These are phyloP conservation scores for Ophiostoma sp. DNA, from an alignment of 2,329 filamentous ascomycete species.

Conservation along the genomic window DNA sequence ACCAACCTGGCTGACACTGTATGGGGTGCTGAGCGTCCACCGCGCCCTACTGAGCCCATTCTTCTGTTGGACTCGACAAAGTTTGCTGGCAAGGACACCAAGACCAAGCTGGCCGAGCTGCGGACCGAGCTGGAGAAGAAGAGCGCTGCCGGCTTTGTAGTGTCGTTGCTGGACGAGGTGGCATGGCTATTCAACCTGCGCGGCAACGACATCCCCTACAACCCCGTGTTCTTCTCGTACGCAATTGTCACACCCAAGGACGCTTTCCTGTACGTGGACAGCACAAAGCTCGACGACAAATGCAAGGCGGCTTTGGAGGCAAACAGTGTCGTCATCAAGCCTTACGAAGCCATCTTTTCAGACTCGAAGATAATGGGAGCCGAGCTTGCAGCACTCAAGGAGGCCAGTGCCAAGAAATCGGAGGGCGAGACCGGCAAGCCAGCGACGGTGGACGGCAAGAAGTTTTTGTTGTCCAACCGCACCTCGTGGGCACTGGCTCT, in stretches of 20 bases:
- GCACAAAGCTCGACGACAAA: conserved; percentile 66
- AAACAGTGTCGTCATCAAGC: conserved; percentile 67
- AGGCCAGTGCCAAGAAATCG: conserved; percentile 16
- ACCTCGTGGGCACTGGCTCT: conserved; percentile 90
- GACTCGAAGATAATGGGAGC: conserved; percentile 63
- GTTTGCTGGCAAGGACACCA: conserved; percentile 76
- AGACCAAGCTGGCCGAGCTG: conserved; percentile 76
- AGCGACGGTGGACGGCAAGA: conserved; percentile 41
- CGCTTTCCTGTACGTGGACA: conserved; percentile 79
- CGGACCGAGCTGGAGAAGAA: conserved; percentile 90
- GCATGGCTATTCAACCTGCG: conserved; percentile 98
- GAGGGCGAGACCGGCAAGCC: conserved; percentile 28
- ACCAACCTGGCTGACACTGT: conserved; percentile 85
- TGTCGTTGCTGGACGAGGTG: conserved; percentile 93
- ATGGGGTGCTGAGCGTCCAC: conserved; percentile 72
- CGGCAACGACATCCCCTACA: conserved; percentile 93
- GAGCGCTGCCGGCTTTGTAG: conserved; percentile 77
- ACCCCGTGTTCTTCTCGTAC: conserved; percentile 97
- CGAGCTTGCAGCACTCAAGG: conserved; percentile 19
- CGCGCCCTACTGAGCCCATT: conserved; percentile 69
- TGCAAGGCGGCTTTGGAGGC: conserved; percentile 64
- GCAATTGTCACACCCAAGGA: conserved; percentile 74
- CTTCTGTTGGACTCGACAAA: conserved; percentile 60
- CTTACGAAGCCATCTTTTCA: conserved; percentile 75
- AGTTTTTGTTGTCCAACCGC: conserved; percentile 81